phyloP scores from a whole-genome alignment of 345 rosid species.

The Populus nigra region DNA sequence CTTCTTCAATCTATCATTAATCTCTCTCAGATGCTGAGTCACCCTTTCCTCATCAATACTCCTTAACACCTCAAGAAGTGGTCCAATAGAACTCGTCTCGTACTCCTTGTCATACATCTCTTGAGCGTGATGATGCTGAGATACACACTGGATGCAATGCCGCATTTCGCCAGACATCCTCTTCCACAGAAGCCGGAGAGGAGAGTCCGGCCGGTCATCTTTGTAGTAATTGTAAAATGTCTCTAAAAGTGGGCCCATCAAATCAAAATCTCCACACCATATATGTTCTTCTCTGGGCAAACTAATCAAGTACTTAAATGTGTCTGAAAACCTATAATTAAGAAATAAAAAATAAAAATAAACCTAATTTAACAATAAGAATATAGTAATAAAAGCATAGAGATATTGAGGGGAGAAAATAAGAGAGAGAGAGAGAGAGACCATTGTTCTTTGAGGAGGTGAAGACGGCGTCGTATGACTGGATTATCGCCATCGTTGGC shows the following conservation, averaged over 20 bases:
- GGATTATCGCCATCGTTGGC: slow-evolving; percentile 42
- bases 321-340: slow-evolving; percentile 67
- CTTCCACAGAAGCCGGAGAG: slow-evolving; percentile 76
- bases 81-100: slow-evolving; percentile 68
- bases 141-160: slow-evolving; percentile 72
- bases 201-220: slow-evolving; percentile 68
- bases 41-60: slow-evolving; percentile 86
- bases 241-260: slow-evolving; percentile 92
- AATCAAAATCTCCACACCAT: slow-evolving; percentile 77
- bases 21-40: slow-evolving; percentile 60
- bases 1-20: slow-evolving; percentile 48
- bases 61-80: slow-evolving; percentile 66
- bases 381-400: background rate
- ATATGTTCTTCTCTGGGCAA: slow-evolving; percentile 69
- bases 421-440: slow-evolving; percentile 11
- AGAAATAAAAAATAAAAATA: background rate
- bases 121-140: slow-evolving; percentile 90
- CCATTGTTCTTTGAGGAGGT: slow-evolving; percentile 81
- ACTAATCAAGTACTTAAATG: slow-evolving; percentile 64
- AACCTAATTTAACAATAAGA: background rate
- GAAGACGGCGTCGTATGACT: slow-evolving; percentile 41
- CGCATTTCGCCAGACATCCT: slow-evolving; percentile 73
- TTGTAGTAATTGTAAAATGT: slow-evolving; percentile 80
- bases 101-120: slow-evolving; percentile 71
- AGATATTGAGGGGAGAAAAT: background rate